phyloP scores from a whole-genome alignment of 192 early-diverging fungal species.

The Backusella morwellensis region DNA sequence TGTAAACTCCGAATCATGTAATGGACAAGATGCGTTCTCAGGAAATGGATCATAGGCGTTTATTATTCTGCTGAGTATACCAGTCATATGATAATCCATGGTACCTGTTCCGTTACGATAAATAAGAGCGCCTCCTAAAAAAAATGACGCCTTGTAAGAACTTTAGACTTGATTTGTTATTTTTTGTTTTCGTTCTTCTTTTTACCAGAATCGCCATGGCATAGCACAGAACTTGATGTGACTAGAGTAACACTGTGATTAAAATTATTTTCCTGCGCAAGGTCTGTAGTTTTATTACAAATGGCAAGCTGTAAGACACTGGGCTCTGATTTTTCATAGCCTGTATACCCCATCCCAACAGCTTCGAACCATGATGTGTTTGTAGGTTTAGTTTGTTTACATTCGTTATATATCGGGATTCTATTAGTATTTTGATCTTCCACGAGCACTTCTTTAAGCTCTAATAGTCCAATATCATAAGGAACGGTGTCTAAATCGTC shows the following conservation, averaged over 20 bases:
- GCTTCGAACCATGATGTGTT: background rate
- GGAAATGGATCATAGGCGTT: slow-evolving; percentile 20
- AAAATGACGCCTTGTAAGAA: background rate
- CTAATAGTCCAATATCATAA: slow-evolving; percentile 19
- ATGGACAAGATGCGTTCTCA: background rate
- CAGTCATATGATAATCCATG: background rate
- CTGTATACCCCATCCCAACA: slow-evolving; percentile 17
- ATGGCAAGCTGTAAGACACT: background rate
- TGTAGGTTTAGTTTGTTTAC: background rate
- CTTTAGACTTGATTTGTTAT: background rate
- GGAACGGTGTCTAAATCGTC: background rate
- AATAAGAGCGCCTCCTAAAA: slow-evolving; percentile 13
- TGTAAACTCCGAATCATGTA: background rate
- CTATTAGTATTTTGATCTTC: background rate
- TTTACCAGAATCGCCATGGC: slow-evolving; percentile 23
- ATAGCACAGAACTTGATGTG: background rate
- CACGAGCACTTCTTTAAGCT: background rate
- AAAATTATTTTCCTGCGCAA: background rate
- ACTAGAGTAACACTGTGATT: background rate
- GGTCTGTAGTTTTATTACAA: slow-evolving; percentile 1
- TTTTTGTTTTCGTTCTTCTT: background rate
- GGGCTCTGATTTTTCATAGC: background rate
- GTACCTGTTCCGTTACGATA: background rate
- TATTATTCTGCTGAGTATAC: slow-evolving; percentile 14
- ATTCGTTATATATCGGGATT: background rate